These are phyloP conservation scores for Lagerstroemia speciosa DNA, from an alignment of 345 rosid genomes.

Conservation along the genomic window DNA sequence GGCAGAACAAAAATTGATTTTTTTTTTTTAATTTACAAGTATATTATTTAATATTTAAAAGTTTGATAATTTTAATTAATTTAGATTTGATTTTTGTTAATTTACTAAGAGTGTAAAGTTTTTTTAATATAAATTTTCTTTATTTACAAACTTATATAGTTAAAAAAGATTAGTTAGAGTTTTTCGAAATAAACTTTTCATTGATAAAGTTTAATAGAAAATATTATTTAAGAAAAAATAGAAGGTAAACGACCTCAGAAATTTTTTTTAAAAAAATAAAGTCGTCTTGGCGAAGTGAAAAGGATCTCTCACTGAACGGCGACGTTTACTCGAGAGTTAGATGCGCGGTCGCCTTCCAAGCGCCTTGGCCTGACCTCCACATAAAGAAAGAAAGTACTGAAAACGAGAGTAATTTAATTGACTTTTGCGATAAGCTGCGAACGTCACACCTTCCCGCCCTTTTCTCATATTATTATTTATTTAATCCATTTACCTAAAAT, in stretches of 20 bases:
- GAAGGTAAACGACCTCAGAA: too few species aligned
- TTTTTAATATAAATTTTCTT: too few species aligned
- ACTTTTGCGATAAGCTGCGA: background rate
- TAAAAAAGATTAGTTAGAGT: too few species aligned
- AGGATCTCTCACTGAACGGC: background rate
- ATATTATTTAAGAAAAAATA: background rate
- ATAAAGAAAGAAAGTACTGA: background rate
- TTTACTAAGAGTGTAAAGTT: too few species aligned
- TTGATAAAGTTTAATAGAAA: too few species aligned
- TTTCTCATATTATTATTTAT: background rate
- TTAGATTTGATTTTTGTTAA: too few species aligned
- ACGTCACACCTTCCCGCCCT: background rate
- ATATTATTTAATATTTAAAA: too few species aligned
- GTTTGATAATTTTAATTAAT: too few species aligned
- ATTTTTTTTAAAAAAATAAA: background rate
- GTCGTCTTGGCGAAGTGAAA: background rate
- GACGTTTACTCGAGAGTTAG: background rate
- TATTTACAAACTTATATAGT: too few species aligned
- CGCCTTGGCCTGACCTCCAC: slow-evolving; percentile 4
- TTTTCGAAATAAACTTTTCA: too few species aligned
- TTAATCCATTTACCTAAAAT: too few species aligned
- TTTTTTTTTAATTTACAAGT: too few species aligned
- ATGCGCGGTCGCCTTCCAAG: background rate
- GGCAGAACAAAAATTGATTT: background rate
- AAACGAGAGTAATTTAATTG: background rate